A percentile compares a stretch with the other conserved stretches of the same genome.
phyloP scores from a whole-genome alignment of 129 eudicot genomes.

The Pseudognaphalium luteoalbum region DNA sequence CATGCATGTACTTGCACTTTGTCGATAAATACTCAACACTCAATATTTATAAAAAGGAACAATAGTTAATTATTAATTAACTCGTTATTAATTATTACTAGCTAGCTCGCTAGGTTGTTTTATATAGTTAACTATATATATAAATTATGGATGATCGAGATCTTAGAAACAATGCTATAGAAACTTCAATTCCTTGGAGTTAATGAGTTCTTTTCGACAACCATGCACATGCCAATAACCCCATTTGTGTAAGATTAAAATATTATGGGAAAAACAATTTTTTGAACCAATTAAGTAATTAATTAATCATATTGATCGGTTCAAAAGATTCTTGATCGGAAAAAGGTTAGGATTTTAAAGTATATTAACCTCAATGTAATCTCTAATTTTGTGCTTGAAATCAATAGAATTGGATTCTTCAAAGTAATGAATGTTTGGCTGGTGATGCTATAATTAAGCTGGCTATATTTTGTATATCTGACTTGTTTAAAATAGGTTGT shows the following conservation, averaged over 20 bases:
- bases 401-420: neutral
- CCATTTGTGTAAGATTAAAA: constrained; percentile 18
- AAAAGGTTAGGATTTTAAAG: neutral
- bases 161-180: constrained; percentile 15
- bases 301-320: constrained; percentile 1
- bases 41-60: neutral
- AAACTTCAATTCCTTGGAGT: constrained; percentile 15
- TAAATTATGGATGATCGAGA: neutral
- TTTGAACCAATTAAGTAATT: constrained; percentile 18
- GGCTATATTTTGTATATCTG: neutral
- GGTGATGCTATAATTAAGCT: neutral
- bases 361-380: too few relatives aligned
- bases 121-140: neutral
- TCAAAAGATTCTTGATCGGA: constrained; percentile 33
- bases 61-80: too few relatives aligned
- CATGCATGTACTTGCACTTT: neutral
- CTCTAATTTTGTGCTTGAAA: constrained; percentile 12
- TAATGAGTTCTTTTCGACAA: constrained; percentile 23
- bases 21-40: neutral
- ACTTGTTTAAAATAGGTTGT: constrained; percentile 12
- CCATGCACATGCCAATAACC: constrained; percentile 25
- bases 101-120: neutral
- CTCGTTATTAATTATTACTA: too few relatives aligned
- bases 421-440: constrained; percentile 28
- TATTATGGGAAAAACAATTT: constrained; percentile 28